Percentiles rank a stretch among this genome's conserved stretches.
phyloP scores from a whole-genome alignment of 345 rosid genomes.

The Populus simonii region DNA sequence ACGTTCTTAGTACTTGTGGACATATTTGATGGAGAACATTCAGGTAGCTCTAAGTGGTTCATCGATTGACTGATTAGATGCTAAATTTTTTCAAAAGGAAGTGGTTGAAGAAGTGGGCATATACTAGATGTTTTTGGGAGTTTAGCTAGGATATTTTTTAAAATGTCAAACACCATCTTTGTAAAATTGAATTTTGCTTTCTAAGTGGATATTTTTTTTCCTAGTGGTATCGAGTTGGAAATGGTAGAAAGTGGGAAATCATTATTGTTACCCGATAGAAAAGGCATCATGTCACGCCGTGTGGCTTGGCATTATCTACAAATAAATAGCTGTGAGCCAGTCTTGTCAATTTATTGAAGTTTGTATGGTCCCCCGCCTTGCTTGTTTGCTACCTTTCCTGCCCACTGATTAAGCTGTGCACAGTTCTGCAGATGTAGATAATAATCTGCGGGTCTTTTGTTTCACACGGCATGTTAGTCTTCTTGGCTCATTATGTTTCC shows the following conservation, averaged over 20 bases:
- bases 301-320: background rate
- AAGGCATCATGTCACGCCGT: background rate
- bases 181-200: background rate
- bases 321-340: background rate
- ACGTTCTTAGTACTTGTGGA: background rate
- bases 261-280: background rate
- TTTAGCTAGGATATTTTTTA: no score
- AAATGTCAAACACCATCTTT: no score
- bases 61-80: background rate
- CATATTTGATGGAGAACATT: background rate
- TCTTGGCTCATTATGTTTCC: background rate
- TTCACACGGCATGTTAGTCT: background rate
- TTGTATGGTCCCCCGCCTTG: background rate
- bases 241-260: background rate
- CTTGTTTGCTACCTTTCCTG: background rate
- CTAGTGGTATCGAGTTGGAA: background rate
- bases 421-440: background rate
- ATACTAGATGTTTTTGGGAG: background rate
- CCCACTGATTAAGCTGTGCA: background rate
- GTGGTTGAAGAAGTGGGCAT: background rate
- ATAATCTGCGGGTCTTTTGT: background rate
- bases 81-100: background rate
- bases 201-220: background rate
- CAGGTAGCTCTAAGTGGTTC: background rate
- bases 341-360: background rate